Evolutionary conservation across 192 early-diverging fungal species (phyloP), one percentile per base, ranked within the genome.

Genomic region (Podila epicladia): DNA sequence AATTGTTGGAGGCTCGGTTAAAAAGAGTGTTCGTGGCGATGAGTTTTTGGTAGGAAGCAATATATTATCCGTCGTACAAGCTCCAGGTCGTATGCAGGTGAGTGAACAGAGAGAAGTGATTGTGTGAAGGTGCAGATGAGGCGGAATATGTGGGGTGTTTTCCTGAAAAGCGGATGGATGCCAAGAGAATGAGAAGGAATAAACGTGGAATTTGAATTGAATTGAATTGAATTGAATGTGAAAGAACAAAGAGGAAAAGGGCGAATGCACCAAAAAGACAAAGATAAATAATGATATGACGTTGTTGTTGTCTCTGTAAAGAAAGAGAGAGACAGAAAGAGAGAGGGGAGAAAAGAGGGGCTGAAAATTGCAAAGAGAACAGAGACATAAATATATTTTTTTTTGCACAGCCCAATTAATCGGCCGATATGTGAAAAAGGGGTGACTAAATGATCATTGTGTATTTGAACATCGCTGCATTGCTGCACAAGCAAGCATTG

Each of bases 251-350:
- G 29, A 29, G 29, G 29, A 29, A 24, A 29, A 61, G 28, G 35
- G 12, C 33, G 32, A 62, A 24, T 32, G 33, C 48, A 31, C 45
- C 17, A 67, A 57, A 35, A 49, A 57, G 37, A 33, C 9, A 50
- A 57, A 58, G 75, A 58, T 60, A 55, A 62, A 77, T 48, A 58
- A 73, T 67, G 78, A 45, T 45, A 45, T 45, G 41, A 45, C 41
- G 41, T 45, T 45, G 1, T 12, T 45, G 41, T 45, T 45, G 9
- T 37, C 11, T 37, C 35, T 37, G 67, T 19, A 57, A 59, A 64
- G 65, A 58, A 29, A 73, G 32, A 29, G 60, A 49, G 41, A 49
- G 59, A 58, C 8, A 69, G 67, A 73, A 71, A 80, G 49, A 58
- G 32, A 67, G 71, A 76, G 74, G 76, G 9, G 0, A 37, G 35